phyloP scores from a whole-genome alignment of 2,329 filamentous ascomycete species.

The Cladosporium sphaerospermum region DNA sequence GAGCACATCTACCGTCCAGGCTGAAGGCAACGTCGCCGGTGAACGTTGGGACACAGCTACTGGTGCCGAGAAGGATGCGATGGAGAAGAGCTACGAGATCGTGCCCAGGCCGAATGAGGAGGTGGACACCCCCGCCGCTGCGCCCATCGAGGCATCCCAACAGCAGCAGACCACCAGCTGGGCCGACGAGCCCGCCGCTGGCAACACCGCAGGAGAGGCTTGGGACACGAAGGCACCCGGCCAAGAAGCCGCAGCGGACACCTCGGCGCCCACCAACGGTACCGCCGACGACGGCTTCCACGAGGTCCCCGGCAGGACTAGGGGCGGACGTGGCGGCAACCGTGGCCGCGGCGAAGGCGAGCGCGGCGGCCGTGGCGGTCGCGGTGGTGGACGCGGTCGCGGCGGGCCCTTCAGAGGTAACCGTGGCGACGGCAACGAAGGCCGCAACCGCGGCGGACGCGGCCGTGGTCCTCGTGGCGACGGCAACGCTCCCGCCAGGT shows the following conservation, averaged over 20 bases:
- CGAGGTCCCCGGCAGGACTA: conserved; percentile 45
- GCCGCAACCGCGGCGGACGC: conserved; percentile 17
- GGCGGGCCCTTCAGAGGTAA: conserved; percentile 35
- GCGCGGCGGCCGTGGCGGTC: conserved; percentile 25
- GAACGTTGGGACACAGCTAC: conserved; percentile 59
- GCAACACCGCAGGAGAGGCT: conserved; percentile 27
- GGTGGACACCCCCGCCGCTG: conserved; percentile 57
- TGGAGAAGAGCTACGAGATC: conserved; percentile 67
- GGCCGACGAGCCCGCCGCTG: conserved; percentile 53
- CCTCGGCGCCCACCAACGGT: conserved; percentile 18
- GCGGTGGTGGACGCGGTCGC: conserved; percentile 36
- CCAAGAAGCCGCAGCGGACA: conserved; percentile 33
- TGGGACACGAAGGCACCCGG: conserved; percentile 28
- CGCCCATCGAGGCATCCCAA: conserved; percentile 52
- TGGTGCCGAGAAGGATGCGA: conserved; percentile 43
- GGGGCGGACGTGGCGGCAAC: conserved; percentile 38
- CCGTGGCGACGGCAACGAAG: conserved; percentile 17
- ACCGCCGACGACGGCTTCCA: conserved; percentile 59
- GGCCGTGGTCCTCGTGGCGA: conserved; percentile 16
- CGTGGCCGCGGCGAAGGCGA: conserved; percentile 33
- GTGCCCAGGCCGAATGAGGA: conserved; percentile 67
- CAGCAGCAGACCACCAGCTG: conserved; percentile 59
- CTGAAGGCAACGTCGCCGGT: conserved; percentile 49
- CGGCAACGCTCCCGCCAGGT: conserved; percentile 3
- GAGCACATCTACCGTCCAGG: conserved; percentile 24